These are phyloP conservation scores for Backusella australiensis DNA, from an alignment of 192 early-diverging fungal genomes.

Conservation along the genomic window DNA sequence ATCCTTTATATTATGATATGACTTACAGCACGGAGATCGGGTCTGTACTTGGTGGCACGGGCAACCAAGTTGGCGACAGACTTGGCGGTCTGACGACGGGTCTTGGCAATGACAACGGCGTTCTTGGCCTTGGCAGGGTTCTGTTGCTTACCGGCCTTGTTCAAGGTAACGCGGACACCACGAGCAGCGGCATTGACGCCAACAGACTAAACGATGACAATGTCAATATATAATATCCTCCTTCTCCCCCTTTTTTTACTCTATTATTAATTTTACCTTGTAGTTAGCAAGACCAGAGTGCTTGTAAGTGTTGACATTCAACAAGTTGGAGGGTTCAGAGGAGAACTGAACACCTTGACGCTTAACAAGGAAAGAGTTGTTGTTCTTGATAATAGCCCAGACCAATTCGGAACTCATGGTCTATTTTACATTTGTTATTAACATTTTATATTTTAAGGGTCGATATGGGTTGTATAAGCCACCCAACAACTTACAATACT, in stretches of 20 bases:
- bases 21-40: constrained; percentile 64
- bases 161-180: constrained; percentile 64
- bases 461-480: not conserved
- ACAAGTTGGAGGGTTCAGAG: constrained; percentile 72
- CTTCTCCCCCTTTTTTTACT: no score
- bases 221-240: not conserved
- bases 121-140: constrained; percentile 51
- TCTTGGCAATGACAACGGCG: constrained; percentile 58
- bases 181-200: constrained; percentile 54
- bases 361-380: constrained; percentile 81
- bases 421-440: constrained; percentile 3
- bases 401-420: constrained; percentile 41
- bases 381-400: constrained; percentile 71
- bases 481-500: constrained; percentile 14
- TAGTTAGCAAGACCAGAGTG: constrained; percentile 77
- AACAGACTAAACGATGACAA: constrained; percentile 44
- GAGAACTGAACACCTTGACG: constrained; percentile 71
- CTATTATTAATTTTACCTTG: constrained; percentile 48
- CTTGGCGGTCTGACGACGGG: constrained; percentile 61
- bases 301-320: constrained; percentile 80
- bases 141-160: constrained; percentile 54
- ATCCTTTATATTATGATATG: not conserved
- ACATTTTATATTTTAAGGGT: not conserved
- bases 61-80: constrained; percentile 62
- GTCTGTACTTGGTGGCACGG: constrained; percentile 57